Base-by-base conservation (phyloP, 148 eudicot species). In the Oxyria digyna region DNA sequence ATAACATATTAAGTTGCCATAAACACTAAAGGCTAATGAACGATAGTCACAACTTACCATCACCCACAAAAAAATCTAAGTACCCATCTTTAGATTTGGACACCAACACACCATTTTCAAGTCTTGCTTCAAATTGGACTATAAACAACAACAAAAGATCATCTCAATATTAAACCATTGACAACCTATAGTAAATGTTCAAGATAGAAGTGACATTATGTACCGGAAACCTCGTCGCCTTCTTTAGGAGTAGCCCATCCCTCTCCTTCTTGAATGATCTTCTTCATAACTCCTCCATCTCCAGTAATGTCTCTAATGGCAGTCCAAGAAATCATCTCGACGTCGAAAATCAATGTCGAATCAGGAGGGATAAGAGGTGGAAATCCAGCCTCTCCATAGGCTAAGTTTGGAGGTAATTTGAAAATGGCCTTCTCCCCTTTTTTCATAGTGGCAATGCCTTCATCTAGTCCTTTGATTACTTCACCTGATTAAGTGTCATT, bases 281-380 rank as follows among this genome's bases (percentile, higher is more conserved):
- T 86, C 85, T 86, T 86, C 42, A 83, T 69, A 52, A 86, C 76
- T 29, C 90, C 87, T 32, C 87, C 90, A 71, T 86, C 87, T 67
- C 78, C 81, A 38, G 82, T 79, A 3, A 86, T 68, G 52, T 86
- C 90, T 27, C 79, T 83, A 4, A 83, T 79, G 59, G 76, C 68
- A 52, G 23, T 76, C 90, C 87, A 86, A 7, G 81, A 80, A 45
- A 86, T 48, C 83, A 86, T 73, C 71, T 86, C 91, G 10, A 86
- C 81, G 9, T 84, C 86, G 43, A 86, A 81, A 21, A 76, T 73
- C 6, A 86, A 77, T 37, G 91, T 84, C 9, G 91, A 71, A 70
- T 84, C 74, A 18, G 87, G 86, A 40, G 91, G 87, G 41, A 86
- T 74, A 2, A 72, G 69, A 31, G 87, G 86, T 12, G 80, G 81